A percentile compares a stretch with the other conserved stretches of the same genome.
Evolutionary conservation across 2,329 filamentous ascomycete genomes (phyloP).

Genomic region (Seiridium cupressi): DNA sequence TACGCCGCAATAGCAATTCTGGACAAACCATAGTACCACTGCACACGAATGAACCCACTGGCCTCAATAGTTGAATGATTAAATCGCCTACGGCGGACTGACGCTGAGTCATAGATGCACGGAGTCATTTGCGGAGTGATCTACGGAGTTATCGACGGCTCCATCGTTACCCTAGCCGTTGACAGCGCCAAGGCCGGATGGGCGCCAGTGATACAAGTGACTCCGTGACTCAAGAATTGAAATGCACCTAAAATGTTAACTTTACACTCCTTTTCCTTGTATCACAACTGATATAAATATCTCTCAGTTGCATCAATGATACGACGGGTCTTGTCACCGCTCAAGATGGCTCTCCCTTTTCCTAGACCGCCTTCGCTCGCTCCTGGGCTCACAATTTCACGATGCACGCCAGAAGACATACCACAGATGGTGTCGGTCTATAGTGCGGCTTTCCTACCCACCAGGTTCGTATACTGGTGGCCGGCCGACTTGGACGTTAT

Average conservation of each 20-base stretch:
- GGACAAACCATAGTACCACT: no score
- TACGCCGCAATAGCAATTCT: no score
- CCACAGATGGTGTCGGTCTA: conserved; percentile 14
- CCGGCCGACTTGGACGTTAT: conserved; percentile 16
- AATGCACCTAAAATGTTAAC: neutral
- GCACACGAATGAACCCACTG: no score
- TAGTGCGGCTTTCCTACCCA: conserved; percentile 21
- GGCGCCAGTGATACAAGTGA: neutral
- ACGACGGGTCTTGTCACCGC: no score
- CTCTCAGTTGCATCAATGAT: no score
- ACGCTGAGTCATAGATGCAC: no score
- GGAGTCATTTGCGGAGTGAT: no score
- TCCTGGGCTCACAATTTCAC: conserved; percentile 5
- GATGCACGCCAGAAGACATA: conserved; percentile 12
- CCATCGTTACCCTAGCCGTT: neutral
- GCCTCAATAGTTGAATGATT: no score
- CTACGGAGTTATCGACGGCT: no score
- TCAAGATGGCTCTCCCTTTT: conserved; percentile 9
- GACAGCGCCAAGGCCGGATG: neutral
- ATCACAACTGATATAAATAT: no score
- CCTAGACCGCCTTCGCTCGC: conserved; percentile 1
- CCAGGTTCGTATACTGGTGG: conserved; percentile 28
- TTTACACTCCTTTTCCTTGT: no score
- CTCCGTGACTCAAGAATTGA: neutral
- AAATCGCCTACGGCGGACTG: no score